Percentiles rank a stretch among this genome's conserved stretches.
Evolutionary conservation across 306 rosid genomes (phyloP).

Genomic region (Dalbergia oliveri): DNA sequence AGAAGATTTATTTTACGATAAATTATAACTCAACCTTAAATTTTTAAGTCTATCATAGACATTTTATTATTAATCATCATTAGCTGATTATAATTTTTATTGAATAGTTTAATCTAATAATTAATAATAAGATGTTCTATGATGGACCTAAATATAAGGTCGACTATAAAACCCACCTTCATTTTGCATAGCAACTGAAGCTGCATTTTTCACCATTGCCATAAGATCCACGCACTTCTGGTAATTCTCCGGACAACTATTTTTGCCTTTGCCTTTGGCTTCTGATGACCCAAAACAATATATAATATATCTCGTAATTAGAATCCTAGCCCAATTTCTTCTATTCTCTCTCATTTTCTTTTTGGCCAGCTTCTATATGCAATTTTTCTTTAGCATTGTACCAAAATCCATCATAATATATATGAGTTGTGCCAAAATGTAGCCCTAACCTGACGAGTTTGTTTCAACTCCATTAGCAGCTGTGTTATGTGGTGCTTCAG

Average conservation of each 20-base stretch:
- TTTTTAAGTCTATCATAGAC: no score
- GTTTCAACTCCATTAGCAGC: neutral
- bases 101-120: no score
- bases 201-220: neutral
- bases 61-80: no score
- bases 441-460: constrained; percentile 24
- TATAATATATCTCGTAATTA: neutral
- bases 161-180: no score
- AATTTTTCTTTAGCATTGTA: no score
- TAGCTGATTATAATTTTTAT: no score
- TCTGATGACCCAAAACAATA: constrained; percentile 19
- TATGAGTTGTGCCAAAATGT: neutral
- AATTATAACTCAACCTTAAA: no score
- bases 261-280: neutral
- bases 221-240: neutral
- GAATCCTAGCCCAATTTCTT: no score
- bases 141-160: no score
- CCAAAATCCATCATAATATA: neutral
- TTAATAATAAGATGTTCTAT: no score
- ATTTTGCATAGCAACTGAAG: neutral
- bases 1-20: neutral
- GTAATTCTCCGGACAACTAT: constrained; percentile 17
- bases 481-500: neutral
- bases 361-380: no score
- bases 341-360: no score